These are phyloP conservation scores for Salix dunnii DNA, from an alignment of 345 rosid genomes.

Conservation along the genomic window DNA sequence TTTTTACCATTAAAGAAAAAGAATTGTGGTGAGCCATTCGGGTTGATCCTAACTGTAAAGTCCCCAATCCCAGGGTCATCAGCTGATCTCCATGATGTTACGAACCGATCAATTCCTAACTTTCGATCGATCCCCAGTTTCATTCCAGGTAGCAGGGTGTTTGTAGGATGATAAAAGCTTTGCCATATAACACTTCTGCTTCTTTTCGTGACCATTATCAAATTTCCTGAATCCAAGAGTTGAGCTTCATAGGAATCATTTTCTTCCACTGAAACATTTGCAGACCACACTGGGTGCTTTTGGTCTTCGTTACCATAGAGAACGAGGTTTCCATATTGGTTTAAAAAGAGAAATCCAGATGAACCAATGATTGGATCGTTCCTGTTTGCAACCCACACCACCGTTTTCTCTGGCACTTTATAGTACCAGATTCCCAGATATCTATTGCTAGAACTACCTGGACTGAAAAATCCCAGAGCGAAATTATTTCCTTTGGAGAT, in stretches of 20 bases:
- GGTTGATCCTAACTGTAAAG: not conserved
- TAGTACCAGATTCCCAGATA: not conserved
- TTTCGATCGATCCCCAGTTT: not conserved
- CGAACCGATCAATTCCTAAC: not conserved
- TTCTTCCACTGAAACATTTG: not conserved
- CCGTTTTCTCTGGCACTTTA: no score
- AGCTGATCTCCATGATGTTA: not conserved
- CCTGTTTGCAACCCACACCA: no score
- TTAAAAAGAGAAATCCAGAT: no score
- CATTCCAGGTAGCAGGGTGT: not conserved
- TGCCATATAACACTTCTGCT: not conserved
- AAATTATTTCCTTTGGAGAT: not conserved
- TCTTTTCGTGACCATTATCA: not conserved
- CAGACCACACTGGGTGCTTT: no score
- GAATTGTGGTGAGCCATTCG: not conserved
- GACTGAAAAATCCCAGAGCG: constrained; percentile 6
- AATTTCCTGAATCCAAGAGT: not conserved
- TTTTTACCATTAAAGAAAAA: not conserved
- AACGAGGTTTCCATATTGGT: no score
- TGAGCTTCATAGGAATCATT: not conserved
- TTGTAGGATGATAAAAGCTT: no score
- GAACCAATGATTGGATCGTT: no score
- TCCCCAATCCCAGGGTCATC: not conserved
- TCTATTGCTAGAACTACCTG: not conserved
- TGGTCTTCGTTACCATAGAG: no score